Conservation (phyloP, 169 alveolate species). For the Perkinsus marinus region DNA sequence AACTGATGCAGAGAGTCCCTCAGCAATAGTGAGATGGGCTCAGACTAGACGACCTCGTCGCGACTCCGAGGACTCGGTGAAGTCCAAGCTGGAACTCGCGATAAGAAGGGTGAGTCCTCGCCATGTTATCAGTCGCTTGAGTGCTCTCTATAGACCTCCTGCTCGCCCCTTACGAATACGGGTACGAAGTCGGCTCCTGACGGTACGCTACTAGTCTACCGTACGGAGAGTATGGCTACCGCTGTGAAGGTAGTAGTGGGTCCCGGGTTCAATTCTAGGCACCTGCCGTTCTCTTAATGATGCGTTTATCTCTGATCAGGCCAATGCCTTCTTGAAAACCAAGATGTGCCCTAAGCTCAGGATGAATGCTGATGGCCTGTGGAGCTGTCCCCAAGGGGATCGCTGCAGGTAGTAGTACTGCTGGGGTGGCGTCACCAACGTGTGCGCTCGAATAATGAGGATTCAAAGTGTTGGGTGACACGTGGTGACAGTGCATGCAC, state of each 20-base stretch:
- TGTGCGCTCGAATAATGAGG: no score
- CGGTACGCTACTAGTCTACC: not conserved
- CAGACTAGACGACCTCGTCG: not conserved
- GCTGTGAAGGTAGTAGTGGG: not conserved
- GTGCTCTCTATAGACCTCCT: not conserved
- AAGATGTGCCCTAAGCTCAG: not conserved
- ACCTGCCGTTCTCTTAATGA: no score
- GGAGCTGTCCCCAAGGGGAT: not conserved
- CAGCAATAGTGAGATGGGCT: not conserved
- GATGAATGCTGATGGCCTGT: not conserved
- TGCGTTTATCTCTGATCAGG: not conserved
- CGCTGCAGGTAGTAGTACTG: not conserved
- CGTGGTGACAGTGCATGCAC: no score
- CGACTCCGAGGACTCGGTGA: not conserved
- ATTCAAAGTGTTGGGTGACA: no score
- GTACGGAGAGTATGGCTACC: not conserved
- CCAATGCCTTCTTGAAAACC: not conserved
- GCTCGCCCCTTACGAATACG: not conserved
- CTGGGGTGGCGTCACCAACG: no score
- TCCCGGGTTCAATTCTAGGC: no score
- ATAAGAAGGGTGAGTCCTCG: not conserved
- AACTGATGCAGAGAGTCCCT: not conserved
- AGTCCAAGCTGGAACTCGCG: not conserved
- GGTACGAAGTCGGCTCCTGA: not conserved
- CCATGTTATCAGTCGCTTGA: not conserved